phyloP scores from a whole-genome alignment of 805 yeast species.

The Teunomyces cretensis region DNA sequence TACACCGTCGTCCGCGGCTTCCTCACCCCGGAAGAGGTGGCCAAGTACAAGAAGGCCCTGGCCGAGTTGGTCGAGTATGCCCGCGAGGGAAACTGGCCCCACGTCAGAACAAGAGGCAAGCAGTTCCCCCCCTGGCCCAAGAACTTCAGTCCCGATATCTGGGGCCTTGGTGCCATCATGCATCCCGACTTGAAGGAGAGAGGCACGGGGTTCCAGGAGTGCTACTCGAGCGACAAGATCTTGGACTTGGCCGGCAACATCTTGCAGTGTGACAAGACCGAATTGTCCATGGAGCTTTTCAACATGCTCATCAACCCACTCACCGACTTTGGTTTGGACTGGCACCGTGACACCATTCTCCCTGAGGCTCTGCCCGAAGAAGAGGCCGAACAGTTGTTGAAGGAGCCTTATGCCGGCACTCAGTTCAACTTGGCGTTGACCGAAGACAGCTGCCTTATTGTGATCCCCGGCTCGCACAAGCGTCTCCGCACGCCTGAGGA shows the following conservation, averaged over 20 bases:
- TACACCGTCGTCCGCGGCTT: conserved; percentile 41
- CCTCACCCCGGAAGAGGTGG: conserved; percentile 41
- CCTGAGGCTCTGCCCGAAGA: conserved; percentile 47
- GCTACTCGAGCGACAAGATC: conserved; percentile 39
- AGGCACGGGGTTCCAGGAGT: conserved; percentile 38
- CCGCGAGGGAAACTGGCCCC: conserved; percentile 48
- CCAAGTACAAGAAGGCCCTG: conserved; percentile 34
- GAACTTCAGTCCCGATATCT: conserved; percentile 49
- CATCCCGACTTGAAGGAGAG: conserved; percentile 45
- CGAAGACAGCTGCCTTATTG: conserved; percentile 47
- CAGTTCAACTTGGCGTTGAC: conserved; percentile 53
- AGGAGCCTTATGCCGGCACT: conserved; percentile 45
- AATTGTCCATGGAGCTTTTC: conserved; percentile 47
- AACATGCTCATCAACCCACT: conserved; percentile 54
- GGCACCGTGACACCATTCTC: conserved; percentile 53
- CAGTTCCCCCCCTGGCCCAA: conserved; percentile 61
- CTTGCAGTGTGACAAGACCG: conserved; percentile 34
- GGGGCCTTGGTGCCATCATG: conserved; percentile 51
- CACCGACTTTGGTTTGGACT: conserved; percentile 51
- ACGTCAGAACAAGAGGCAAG: conserved; percentile 50
- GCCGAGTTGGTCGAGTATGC: conserved; percentile 39
- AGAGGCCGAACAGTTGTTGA: conserved; percentile 39
- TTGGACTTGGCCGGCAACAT: conserved; percentile 42
- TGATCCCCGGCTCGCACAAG: conserved; percentile 48
- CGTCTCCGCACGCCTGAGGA: conserved; percentile 47